phyloP scores from a whole-genome alignment of 352 stramenopile genomes.

The Globisporangium radiosum region DNA sequence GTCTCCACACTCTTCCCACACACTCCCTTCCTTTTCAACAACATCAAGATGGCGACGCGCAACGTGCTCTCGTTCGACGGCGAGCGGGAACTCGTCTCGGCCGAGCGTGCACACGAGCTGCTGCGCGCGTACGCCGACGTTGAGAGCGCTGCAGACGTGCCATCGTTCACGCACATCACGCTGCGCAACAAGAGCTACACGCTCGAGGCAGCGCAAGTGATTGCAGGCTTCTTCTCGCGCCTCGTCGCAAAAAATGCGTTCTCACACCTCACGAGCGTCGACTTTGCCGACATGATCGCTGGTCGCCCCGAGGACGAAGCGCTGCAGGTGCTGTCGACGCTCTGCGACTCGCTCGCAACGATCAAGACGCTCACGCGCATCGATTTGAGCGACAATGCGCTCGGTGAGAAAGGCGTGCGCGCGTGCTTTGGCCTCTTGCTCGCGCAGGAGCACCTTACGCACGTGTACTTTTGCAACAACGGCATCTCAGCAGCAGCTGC shows the following conservation, averaged over 20 bases:
- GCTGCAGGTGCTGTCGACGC: conserved; percentile 72
- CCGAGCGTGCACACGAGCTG: conserved; percentile 59
- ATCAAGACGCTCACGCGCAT: conserved; percentile 78
- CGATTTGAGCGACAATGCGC: conserved; percentile 93
- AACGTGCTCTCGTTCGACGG: conserved; percentile 45
- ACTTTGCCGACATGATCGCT: conserved; percentile 87
- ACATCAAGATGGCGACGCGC: conserved; percentile 1
- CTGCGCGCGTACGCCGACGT: conserved; percentile 37
- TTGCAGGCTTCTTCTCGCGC: conserved; percentile 60
- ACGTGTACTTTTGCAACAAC: conserved; percentile 94
- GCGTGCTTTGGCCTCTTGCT: conserved; percentile 86
- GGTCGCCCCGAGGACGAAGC: conserved; percentile 75
- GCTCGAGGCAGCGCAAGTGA: conserved; percentile 62
- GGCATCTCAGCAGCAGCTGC: conserved; percentile 88
- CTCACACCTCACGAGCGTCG: conserved; percentile 53
- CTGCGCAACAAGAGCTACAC: conserved; percentile 89
- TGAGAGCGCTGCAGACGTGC: conserved; percentile 15
- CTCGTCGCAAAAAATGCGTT: conserved; percentile 50
- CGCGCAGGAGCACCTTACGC: conserved; percentile 63
- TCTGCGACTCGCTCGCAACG: conserved; percentile 61
- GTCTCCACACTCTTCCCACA: neutral
- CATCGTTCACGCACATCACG: conserved; percentile 71
- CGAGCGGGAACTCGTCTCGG: conserved; percentile 76
- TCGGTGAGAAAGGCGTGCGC: conserved; percentile 92
- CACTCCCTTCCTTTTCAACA: too few species aligned